Evolutionary conservation across 805 yeast species (phyloP).

Genomic region (Lachancea kluyveri): DNA sequence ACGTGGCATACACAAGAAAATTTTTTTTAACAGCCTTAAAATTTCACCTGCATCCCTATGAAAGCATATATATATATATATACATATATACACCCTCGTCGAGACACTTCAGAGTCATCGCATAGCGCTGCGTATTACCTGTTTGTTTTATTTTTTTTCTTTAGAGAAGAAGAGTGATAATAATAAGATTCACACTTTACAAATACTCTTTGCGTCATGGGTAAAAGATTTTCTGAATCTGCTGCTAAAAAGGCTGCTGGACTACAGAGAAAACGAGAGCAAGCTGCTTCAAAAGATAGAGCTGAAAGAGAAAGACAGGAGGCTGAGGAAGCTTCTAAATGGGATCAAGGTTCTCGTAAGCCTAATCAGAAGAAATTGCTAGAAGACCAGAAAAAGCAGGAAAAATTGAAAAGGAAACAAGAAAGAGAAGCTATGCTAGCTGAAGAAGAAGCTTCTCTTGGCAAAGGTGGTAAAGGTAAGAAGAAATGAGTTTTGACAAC

Average conservation of each 20-base stretch:
- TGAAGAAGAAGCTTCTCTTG: constrained; percentile 25
- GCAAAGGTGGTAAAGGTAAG: constrained; percentile 22
- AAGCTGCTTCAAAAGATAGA: constrained; percentile 23
- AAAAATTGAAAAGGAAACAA: constrained; percentile 24
- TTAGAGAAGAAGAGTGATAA: too few relatives aligned
- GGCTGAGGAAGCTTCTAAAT: constrained; percentile 29
- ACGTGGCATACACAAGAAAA: too few relatives aligned
- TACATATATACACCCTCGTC: too few relatives aligned
- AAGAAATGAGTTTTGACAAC: constrained; percentile 5
- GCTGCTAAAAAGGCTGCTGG: constrained; percentile 33
- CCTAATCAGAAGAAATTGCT: constrained; percentile 20
- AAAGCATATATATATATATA: too few relatives aligned
- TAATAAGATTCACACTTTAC: too few relatives aligned
- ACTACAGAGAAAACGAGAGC: constrained; percentile 28
- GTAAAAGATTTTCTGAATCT: constrained; percentile 32
- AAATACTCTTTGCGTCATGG: too few relatives aligned
- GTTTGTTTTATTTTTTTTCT: too few relatives aligned
- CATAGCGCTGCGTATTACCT: too few relatives aligned
- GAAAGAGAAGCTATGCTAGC: constrained; percentile 30
- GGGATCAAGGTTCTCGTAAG: constrained; percentile 29
- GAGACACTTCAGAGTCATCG: too few relatives aligned
- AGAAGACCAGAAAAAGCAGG: constrained; percentile 30
- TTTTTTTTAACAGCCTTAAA: too few relatives aligned
- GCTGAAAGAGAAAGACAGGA: constrained; percentile 21
- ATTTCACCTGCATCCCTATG: too few relatives aligned